Base-by-base conservation (phyloP, 2,329 filamentous ascomycete genomes). In the Achaetomium macrosporum region DNA sequence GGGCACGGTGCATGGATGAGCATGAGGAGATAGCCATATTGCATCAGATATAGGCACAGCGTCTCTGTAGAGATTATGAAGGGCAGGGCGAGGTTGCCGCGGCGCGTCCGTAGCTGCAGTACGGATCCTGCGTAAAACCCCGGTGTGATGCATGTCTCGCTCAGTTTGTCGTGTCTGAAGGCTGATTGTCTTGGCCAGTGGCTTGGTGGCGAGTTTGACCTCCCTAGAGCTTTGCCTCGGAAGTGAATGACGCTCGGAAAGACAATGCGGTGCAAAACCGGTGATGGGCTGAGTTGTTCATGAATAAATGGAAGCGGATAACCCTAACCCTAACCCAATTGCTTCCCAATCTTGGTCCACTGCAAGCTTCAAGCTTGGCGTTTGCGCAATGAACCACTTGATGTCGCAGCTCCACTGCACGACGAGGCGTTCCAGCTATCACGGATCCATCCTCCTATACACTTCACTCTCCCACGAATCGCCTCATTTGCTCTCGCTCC, bases 241-340 rank as follows among this genome's bases (percentile, higher is more conserved):
- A 25, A 25, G 25, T 25, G 25, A 25, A 25, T 7, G 25, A 4
- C 25, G 25, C 25, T 25, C 25, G 25, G 25, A 4, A 25, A 25
- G 25, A 25, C 25, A 25, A 25, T 25, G 25, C 25, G 25, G 7
- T 25, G 25, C 25, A 7, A 25, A 25, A 25, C 25, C 7, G 25
- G 25, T n/a, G n/a, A n/a, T n/a, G n/a, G n/a, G n/a, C n/a, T n/a
- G n/a, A n/a, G n/a, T n/a, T n/a, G n/a, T n/a, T n/a, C n/a, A n/a
- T n/a, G n/a, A n/a, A n/a, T n/a, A n/a, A n/a, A n/a, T n/a, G n/a
- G 25, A 25, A 25, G 25, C 25, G 7, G 25, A n/a, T n/a, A 7
- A 25, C 25, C 25, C 25, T n/a, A 55, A 57, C 55, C 55, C 55
- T 57, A 55, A 55, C 53, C 53, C 55, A 2, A 19, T 16, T 25